These are phyloP conservation scores for Rhododendron mucronatum DNA, from an alignment of 148 eudicot genomes.

Conservation along the genomic window DNA sequence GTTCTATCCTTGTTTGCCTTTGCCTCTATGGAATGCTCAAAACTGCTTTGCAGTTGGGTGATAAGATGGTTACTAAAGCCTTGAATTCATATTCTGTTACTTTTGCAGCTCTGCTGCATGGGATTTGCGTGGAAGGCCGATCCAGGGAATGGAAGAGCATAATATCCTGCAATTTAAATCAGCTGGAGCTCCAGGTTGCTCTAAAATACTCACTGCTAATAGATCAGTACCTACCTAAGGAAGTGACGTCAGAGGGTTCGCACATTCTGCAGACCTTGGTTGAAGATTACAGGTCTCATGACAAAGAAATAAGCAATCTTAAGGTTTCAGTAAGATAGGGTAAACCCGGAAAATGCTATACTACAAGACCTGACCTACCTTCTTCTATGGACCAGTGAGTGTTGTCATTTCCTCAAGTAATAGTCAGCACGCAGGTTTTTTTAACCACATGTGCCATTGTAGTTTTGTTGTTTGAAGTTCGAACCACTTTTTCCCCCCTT, in stretches of 20 bases:
- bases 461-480: neutral
- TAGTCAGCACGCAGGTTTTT: neutral
- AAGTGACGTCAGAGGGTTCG: constrained; percentile 48
- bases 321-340: constrained; percentile 27
- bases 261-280: constrained; percentile 53
- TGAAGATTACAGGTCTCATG: constrained; percentile 32
- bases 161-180: too few species aligned
- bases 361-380: neutral
- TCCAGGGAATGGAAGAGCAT: too few species aligned
- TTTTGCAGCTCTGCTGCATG: too few species aligned
- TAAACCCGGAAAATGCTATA: neutral
- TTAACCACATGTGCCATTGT: neutral
- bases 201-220: constrained; percentile 49
- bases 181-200: constrained; percentile 24
- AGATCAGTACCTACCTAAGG: constrained; percentile 40
- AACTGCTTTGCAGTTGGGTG: too few species aligned
- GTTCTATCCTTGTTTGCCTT: too few species aligned
- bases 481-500: neutral
- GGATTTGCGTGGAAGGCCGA: too few species aligned
- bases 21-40: too few species aligned
- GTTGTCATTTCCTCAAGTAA: neutral
- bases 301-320: constrained; percentile 19
- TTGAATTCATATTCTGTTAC: too few species aligned
- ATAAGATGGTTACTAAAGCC: too few species aligned
- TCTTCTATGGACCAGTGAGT: neutral